Conservation (phyloP, 176 grass and related monocot species). For the Areca catechu region DNA sequence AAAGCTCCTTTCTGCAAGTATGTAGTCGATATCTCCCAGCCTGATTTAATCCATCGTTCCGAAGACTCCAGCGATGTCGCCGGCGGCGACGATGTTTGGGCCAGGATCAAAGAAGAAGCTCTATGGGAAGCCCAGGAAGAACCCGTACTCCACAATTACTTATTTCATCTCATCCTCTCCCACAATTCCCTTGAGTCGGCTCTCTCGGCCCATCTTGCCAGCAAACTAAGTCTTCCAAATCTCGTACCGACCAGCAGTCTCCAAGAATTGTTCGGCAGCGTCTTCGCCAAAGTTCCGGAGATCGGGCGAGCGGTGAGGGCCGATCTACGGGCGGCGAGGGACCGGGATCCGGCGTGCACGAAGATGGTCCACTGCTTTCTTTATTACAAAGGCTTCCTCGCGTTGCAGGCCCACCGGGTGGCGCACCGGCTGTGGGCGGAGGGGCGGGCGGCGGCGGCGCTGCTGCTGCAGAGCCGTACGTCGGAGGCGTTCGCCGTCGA, state of each 20-base stretch:
- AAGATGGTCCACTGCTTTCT: slow-evolving; percentile 95
- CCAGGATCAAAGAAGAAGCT: slow-evolving; percentile 46
- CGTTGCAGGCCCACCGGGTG: slow-evolving; percentile 71
- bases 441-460: slow-evolving; percentile 34
- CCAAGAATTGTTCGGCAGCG: slow-evolving; percentile 33
- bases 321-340: slow-evolving; percentile 46
- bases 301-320: slow-evolving; percentile 30
- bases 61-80: neutral
- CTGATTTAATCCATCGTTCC: slow-evolving; percentile 11
- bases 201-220: slow-evolving; percentile 54
- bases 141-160: slow-evolving; percentile 55
- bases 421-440: slow-evolving; percentile 70
- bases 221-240: slow-evolving; percentile 51
- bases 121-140: slow-evolving; percentile 40
- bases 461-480: slow-evolving; percentile 72
- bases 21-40: slow-evolving; percentile 5
- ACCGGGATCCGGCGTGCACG: slow-evolving; percentile 82
- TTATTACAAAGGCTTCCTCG: slow-evolving; percentile 95
- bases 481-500: slow-evolving; percentile 96
- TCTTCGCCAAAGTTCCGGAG: slow-evolving; percentile 30
- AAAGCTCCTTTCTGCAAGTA: neutral
- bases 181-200: slow-evolving; percentile 51
- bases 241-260: slow-evolving; percentile 40
- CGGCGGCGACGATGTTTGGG: slow-evolving; percentile 45
- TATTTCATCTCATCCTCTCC: slow-evolving; percentile 49